Percentiles rank a stretch among this genome's conserved stretches.
phyloP scores from a whole-genome alignment of 352 stramenopile genomes.

The Globisporangium cederbergense region DNA sequence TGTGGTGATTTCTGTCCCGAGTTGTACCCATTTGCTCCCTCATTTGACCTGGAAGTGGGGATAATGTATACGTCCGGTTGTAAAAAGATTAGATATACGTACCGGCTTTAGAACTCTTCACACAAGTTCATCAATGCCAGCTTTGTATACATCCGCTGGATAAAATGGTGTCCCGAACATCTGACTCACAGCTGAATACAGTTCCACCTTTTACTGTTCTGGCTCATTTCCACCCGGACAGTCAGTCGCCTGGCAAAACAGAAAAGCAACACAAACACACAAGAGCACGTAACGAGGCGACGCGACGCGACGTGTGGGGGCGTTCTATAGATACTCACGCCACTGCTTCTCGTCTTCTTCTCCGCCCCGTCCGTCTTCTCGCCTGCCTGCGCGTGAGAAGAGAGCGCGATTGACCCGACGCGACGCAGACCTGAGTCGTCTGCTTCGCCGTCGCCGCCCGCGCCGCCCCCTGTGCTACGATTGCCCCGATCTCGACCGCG shows the following conservation, averaged over 20 bases:
- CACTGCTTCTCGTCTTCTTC: background rate
- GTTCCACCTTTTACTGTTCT: background rate
- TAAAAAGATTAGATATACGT: no score
- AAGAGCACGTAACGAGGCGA: background rate
- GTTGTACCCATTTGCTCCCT: conserved; percentile 8
- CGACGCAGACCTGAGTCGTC: conserved; percentile 7
- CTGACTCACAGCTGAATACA: background rate
- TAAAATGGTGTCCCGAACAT: background rate
- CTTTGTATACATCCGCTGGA: no score
- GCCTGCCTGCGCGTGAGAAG: background rate
- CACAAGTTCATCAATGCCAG: no score
- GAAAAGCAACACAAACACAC: background rate
- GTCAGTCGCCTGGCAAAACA: no score
- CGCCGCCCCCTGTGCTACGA: conserved; percentile 10
- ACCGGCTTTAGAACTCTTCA: no score
- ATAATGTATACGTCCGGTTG: background rate
- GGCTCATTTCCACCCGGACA: background rate
- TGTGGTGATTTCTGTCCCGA: conserved; percentile 6
- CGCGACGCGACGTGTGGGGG: conserved; percentile 2
- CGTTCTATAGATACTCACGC: conserved; percentile 10
- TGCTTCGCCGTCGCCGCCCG: conserved; percentile 12
- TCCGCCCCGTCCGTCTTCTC: background rate
- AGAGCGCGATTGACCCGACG: conserved; percentile 14
- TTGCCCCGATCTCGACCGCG: conserved; percentile 3
- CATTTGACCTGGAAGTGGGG: background rate